phyloP scores from a whole-genome alignment of 208 protist species.

The Phytomonas serpens region DNA sequence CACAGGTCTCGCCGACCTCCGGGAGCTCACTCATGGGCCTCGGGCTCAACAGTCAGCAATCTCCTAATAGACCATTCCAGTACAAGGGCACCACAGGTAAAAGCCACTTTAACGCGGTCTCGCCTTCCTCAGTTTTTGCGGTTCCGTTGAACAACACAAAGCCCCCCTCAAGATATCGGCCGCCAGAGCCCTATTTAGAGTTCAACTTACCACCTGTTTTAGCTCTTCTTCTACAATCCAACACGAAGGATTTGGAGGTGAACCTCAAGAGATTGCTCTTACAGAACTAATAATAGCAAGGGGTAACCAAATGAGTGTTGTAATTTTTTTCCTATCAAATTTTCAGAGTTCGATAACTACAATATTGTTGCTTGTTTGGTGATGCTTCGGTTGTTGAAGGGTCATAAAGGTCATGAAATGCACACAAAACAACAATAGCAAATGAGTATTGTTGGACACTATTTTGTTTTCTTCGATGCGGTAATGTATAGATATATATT shows the following conservation, averaged over 20 bases:
- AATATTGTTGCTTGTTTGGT: conserved; percentile 4
- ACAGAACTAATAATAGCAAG: conserved; percentile 29
- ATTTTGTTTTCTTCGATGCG: conserved; percentile 7
- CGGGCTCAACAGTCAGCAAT: conserved; percentile 20
- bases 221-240: conserved; percentile 57
- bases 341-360: not conserved
- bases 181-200: conserved; percentile 81
- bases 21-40: conserved; percentile 30
- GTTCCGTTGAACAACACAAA: conserved; percentile 15
- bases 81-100: not conserved
- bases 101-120: too few relatives aligned
- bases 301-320: not conserved
- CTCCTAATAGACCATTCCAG: not conserved
- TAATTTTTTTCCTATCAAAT: conserved; percentile 6
- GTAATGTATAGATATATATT: not conserved
- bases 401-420: not conserved
- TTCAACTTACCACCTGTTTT: conserved; percentile 78
- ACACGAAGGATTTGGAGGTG: conserved; percentile 33
- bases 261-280: conserved; percentile 43
- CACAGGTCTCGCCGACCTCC: conserved; percentile 13
- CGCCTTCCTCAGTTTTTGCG: too few relatives aligned
- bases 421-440: not conserved
- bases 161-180: conserved; percentile 64
- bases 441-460: conserved; percentile 5
- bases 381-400: not conserved